Base-by-base conservation (phyloP, 2,329 filamentous ascomycete species). In the Nemania abortiva region DNA sequence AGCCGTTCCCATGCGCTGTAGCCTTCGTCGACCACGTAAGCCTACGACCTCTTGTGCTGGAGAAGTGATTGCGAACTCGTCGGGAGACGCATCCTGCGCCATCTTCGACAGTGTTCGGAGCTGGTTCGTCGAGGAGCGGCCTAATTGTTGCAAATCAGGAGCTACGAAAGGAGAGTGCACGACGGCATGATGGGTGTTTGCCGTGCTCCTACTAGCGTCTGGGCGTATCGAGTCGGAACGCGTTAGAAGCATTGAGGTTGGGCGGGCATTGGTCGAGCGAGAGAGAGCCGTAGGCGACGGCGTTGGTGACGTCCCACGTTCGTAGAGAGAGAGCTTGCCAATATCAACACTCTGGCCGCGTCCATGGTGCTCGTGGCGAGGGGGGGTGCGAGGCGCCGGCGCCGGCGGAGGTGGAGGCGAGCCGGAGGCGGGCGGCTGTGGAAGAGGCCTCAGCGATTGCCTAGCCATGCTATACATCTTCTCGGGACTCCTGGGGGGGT, bases 101-200 rank as follows among this genome's bases (percentile, higher is more conserved):
- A 97, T 88, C 75, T 90, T 92, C 6, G 95, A 97, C 45, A 98
- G 84, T 0, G 94, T 95, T 52, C 95, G 91, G 24, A 99, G 87
- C 79, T 99, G 93, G 66, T 92, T 91, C 1, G 96, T 98, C 0
- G 95, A 92, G 0, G 96, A 98, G 74, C 93, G 93, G 66, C 95
- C 92, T 20, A 99, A 85, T 39, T 89, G 91, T 78, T 94, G 89
- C 11, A 98, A 85, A 72, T 98, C 94, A 2, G 93, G 91, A 0
- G 88, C 85, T 7, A 85, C 87, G 18, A 94, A 80, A 3, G 86
- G 83, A 13, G 85, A 76, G 75, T 82, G 79, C 68, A 81, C 77
- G 27, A 82, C 59, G 55, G 81, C 72, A 69, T 79, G 69, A 59
- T 79, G 69, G 63, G 80, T 59, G 75, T 77, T 76, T 31, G 75